phyloP scores from a whole-genome alignment of 805 yeast genomes.

The Nakazawaea peltata region DNA sequence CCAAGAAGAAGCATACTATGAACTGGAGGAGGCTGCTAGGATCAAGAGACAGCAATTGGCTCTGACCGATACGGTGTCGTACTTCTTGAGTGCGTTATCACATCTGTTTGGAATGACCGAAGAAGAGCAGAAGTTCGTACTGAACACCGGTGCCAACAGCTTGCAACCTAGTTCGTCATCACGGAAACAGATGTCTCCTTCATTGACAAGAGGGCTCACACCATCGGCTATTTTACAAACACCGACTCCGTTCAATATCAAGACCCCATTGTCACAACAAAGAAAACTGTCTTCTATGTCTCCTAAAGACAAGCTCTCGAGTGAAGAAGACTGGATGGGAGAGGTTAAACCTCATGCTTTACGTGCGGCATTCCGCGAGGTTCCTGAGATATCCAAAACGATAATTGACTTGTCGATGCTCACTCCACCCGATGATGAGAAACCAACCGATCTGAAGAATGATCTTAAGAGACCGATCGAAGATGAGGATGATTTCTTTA shows the following conservation, averaged over 20 bases:
- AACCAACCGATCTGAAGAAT: slow-evolving; percentile 1
- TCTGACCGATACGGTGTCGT: slow-evolving; percentile 35
- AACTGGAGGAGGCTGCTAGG: slow-evolving; percentile 29
- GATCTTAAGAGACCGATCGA: slow-evolving; percentile 12
- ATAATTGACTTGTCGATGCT: slow-evolving; percentile 17
- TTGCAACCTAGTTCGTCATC: slow-evolving; percentile 4
- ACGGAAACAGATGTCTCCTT: slow-evolving; percentile 9
- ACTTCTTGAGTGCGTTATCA: slow-evolving; percentile 42
- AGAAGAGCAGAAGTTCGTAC: slow-evolving; percentile 21
- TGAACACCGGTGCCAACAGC: slow-evolving; percentile 10
- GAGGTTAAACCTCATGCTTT: slow-evolving; percentile 38
- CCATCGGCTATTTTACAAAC: slow-evolving; percentile 32
- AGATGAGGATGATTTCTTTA: slow-evolving; percentile 10
- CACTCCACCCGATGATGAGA: slow-evolving; percentile 26
- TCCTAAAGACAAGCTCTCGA: slow-evolving; percentile 20
- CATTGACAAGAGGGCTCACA: slow-evolving; percentile 19
- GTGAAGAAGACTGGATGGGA: slow-evolving; percentile 23
- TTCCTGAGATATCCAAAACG: slow-evolving; percentile 28
- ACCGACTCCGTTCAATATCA: slow-evolving; percentile 25
- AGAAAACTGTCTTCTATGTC: slow-evolving; percentile 26
- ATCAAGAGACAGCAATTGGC: slow-evolving; percentile 39
- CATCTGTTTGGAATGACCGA: slow-evolving; percentile 40
- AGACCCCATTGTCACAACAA: slow-evolving; percentile 20
- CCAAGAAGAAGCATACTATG: slow-evolving; percentile 20
- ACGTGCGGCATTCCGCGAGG: slow-evolving; percentile 36